These are phyloP conservation scores for Trametes sp. DNA, from an alignment of 1,284 basidiomycete genomes.

Conservation along the genomic window DNA sequence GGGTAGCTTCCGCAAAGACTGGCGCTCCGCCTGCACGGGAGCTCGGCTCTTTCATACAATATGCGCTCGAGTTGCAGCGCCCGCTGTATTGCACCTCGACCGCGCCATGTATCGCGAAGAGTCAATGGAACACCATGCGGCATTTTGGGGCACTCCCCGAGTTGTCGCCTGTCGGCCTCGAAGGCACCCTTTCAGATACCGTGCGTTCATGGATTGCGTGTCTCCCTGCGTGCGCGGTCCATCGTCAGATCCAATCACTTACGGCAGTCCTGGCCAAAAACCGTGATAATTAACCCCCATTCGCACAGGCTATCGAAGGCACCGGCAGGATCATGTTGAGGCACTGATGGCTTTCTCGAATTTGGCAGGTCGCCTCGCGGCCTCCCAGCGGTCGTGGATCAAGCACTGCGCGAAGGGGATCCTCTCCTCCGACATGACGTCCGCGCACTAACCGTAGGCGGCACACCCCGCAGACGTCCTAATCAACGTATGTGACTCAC, in stretches of 20 bases:
- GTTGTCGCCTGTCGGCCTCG: neutral
- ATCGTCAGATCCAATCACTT: neutral
- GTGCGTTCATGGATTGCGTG: neutral
- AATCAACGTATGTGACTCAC: conserved; percentile 1
- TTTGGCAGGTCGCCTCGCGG: conserved; percentile 19
- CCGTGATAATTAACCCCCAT: neutral
- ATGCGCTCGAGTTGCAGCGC: neutral
- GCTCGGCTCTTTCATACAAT: neutral
- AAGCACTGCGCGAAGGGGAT: neutral
- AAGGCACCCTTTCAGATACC: neutral
- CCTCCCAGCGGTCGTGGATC: conserved; percentile 3
- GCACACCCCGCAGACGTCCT: neutral
- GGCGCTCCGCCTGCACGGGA: neutral
- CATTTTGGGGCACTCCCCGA: neutral
- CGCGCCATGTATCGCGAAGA: neutral
- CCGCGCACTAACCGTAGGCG: neutral
- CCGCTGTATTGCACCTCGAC: neutral
- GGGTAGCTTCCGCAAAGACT: neutral
- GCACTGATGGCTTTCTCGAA: conserved; percentile 5
- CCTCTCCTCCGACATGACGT: neutral
- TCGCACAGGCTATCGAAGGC: neutral
- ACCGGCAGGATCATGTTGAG: conserved; percentile 20
- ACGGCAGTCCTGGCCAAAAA: neutral
- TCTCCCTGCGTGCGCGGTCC: neutral
- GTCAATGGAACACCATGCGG: neutral